These are phyloP conservation scores for Pseudocercospora musae DNA, from an alignment of 2,329 filamentous ascomycete species.

Conservation along the genomic window DNA sequence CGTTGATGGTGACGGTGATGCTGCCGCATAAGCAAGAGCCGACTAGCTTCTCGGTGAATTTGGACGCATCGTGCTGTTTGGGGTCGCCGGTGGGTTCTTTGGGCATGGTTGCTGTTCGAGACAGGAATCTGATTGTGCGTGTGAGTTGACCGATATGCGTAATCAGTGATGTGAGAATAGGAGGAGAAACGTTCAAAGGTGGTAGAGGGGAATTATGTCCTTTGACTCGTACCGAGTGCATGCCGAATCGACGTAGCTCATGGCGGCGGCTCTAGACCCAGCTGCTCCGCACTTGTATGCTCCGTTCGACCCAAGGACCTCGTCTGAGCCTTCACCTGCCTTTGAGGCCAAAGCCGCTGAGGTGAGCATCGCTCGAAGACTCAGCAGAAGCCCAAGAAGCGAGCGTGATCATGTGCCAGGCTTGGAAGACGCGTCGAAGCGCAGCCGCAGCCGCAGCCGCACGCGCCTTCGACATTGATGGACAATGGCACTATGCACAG, in stretches of 20 bases:
- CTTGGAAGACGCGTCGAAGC: neutral
- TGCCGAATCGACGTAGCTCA: conserved; percentile 3
- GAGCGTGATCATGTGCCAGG: neutral
- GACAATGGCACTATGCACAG: no score
- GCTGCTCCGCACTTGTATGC: neutral
- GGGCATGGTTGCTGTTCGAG: conserved; percentile 19
- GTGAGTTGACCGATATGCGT: neutral
- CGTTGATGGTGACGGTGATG: conserved; percentile 49
- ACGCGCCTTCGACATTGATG: conserved; percentile 1
- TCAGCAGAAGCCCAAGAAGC: neutral
- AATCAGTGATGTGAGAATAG: neutral
- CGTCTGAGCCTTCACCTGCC: neutral
- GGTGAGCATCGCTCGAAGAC: neutral
- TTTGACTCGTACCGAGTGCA: no score
- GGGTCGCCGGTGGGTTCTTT: conserved; percentile 39
- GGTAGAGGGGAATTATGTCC: neutral
- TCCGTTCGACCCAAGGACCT: neutral
- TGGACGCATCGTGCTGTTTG: conserved; percentile 35
- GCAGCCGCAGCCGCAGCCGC: no score
- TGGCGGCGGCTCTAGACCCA: conserved; percentile 3
- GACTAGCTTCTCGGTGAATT: conserved; percentile 37
- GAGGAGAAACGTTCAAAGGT: neutral
- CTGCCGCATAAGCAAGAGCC: conserved; percentile 48
- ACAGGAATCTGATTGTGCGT: neutral
- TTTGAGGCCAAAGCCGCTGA: neutral